Evolutionary conservation across 2,329 filamentous ascomycete genomes (phyloP), one percentile per base, ranked within the genome.

Genomic region (Aspergillus sp.): DNA sequence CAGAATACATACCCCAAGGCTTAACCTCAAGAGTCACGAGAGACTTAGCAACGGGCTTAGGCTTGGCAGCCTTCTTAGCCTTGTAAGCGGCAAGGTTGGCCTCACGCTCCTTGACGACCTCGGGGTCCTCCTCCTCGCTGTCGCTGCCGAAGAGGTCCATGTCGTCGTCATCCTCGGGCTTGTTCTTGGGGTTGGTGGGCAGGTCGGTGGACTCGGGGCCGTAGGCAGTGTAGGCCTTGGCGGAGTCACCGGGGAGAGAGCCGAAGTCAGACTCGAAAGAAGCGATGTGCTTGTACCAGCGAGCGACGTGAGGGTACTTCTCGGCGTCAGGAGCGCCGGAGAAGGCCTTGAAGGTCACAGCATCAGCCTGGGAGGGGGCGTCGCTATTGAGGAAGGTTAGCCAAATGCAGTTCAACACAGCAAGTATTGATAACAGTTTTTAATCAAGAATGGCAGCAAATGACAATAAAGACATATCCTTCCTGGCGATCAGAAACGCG

Each of bases 271-370:
- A 85, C 85, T 96, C 89, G 84, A 91, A 96, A 71, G 90, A 90
- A 78, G 90, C 87, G 77, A 97, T 91, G 87, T 99, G 94, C 87
- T 96, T 96, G 88, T 96, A 97, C 95, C 95, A 99, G 80, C 95
- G 90, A 76, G 91, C 92, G 75, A 90, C 92, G 83, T 96, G 85
- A 74, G 94, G 92, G 88, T 90, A 96, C 85, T 96, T 96, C 79
- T 85, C 84, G 73, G 90, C 86, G 69, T 90, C 87, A 71, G 95
- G 95, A 62, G 87, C 80, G 70, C 84, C 81, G 75, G 84, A 88
- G 78, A 97, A 80, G 74, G 90, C 90, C 87, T 98, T 96, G 90
- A 90, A 98, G 82, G 87, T 87, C 80, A 90, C 90, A 74, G 96
- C 94, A 84, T 99, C 95, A 81, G 95, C 95, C 85, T 99, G 95